phyloP scores from a whole-genome alignment of 495 filamentous ascomycete species.

The Podospora pseudopauciseta region DNA sequence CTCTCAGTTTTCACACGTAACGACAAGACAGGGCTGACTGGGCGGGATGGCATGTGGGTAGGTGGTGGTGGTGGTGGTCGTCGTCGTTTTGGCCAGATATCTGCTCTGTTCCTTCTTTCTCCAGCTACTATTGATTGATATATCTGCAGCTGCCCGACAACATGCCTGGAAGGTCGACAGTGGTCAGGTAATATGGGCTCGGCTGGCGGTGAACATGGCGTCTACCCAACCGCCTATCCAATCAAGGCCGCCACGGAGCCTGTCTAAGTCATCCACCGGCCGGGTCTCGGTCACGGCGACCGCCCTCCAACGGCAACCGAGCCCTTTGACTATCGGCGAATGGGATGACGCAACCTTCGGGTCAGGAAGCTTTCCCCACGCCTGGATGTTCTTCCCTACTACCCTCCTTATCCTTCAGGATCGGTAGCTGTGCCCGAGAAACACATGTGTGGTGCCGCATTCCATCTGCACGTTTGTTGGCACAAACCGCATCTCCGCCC shows the following conservation, averaged over 20 bases:
- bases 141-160: slow-evolving; percentile 14
- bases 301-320: slow-evolving; percentile 23
- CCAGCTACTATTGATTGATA: slow-evolving; percentile 9
- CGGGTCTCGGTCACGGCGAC: slow-evolving; percentile 23
- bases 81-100: not conserved
- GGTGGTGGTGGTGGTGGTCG: not conserved
- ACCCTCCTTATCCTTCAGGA: not conserved
- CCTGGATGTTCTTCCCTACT: slow-evolving; percentile 1
- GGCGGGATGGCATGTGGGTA: not conserved
- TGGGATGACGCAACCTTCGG: slow-evolving; percentile 16
- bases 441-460: slow-evolving; percentile 13
- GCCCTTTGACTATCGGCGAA: slow-evolving; percentile 10
- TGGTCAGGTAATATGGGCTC: slow-evolving; percentile 13
- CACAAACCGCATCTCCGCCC: not conserved
- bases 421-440: slow-evolving; percentile 19
- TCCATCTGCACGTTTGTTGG: slow-evolving; percentile 13
- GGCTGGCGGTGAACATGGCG: slow-evolving; percentile 18
- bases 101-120: slow-evolving; percentile 1
- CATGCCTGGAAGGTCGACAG: not conserved
- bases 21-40: not conserved
- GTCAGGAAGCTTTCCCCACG: slow-evolving; percentile 5
- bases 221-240: slow-evolving; percentile 16
- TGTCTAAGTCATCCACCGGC: slow-evolving; percentile 13
- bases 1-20: not conserved
- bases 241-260: slow-evolving; percentile 12